Evolutionary conservation across 108 stramenopile genomes (phyloP).

Genomic region (Epithemia pelagica): DNA sequence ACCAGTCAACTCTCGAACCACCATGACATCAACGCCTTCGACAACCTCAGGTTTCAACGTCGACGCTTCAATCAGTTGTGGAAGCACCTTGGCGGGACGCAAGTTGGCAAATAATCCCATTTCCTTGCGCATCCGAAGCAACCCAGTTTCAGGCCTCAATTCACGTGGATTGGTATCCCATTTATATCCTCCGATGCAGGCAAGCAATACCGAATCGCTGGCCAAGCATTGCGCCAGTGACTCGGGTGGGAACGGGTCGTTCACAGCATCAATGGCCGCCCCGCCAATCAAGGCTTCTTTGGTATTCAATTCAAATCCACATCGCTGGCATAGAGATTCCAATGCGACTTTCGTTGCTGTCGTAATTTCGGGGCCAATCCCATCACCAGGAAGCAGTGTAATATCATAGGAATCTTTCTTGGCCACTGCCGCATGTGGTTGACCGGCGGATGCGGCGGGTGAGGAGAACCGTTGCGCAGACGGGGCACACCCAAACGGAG

Average conservation of each 20-base stretch:
- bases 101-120: conserved; percentile 97
- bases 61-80: conserved; percentile 91
- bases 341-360: conserved; percentile 74
- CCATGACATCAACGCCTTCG: conserved; percentile 98
- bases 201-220: conserved; percentile 91
- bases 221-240: conserved; percentile 75
- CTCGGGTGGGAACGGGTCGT: conserved; percentile 92
- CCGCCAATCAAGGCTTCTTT: conserved; percentile 96
- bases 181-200: conserved; percentile 97
- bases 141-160: conserved; percentile 90
- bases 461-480: too few relatives aligned
- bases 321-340: conserved; percentile 47
- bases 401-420: conserved; percentile 77
- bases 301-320: conserved; percentile 77
- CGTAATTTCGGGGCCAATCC: conserved; percentile 93
- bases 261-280: conserved; percentile 86
- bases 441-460: too few relatives aligned
- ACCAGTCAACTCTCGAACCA: conserved; percentile 95
- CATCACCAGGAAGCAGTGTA: conserved; percentile 88
- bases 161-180: conserved; percentile 96
- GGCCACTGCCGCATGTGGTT: conserved; percentile 75
- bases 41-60: conserved; percentile 95
- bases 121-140: conserved; percentile 93
- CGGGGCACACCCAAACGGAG: too few relatives aligned
- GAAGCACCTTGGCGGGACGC: conserved; percentile 93